Evolutionary conservation across 2,329 filamentous ascomycete genomes (phyloP).

Genomic region (Fusarium graminum): DNA sequence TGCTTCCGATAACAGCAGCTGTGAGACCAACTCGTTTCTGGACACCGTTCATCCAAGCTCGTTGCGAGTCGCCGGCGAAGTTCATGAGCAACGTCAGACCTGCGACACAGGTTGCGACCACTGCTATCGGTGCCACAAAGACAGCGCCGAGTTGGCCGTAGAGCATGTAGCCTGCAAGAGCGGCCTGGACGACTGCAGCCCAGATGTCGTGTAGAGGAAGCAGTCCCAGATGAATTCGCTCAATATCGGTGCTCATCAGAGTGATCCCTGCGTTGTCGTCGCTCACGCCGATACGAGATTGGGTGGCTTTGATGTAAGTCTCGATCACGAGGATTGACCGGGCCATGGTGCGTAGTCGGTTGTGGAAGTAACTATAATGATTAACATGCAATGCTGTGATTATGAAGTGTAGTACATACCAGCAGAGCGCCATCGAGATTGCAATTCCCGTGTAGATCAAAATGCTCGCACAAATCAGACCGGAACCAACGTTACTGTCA

Average conservation of each 20-base stretch:
- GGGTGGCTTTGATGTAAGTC: constrained; percentile 53
- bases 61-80: constrained; percentile 45
- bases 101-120: constrained; percentile 53
- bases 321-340: constrained; percentile 48
- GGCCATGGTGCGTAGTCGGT: constrained; percentile 48
- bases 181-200: constrained; percentile 58
- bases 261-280: constrained; percentile 59
- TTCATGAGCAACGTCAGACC: constrained; percentile 31
- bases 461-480: constrained; percentile 57
- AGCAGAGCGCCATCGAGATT: constrained; percentile 55
- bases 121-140: constrained; percentile 61
- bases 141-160: constrained; percentile 61
- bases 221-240: constrained; percentile 55
- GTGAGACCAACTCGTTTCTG: constrained; percentile 53
- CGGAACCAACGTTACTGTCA: constrained; percentile 53
- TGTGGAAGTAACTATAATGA: constrained; percentile 1
- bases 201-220: constrained; percentile 57
- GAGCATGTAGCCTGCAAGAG: constrained; percentile 61
- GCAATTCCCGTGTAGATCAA: constrained; percentile 59
- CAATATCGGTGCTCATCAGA: constrained; percentile 63
- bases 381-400: neutral
- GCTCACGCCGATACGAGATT: constrained; percentile 48
- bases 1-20: constrained; percentile 49
- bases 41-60: constrained; percentile 54
- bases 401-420: constrained; percentile 44